These are phyloP conservation scores for Globisporangium nagaii DNA, from an alignment of 352 stramenopile species.

Conservation along the genomic window DNA sequence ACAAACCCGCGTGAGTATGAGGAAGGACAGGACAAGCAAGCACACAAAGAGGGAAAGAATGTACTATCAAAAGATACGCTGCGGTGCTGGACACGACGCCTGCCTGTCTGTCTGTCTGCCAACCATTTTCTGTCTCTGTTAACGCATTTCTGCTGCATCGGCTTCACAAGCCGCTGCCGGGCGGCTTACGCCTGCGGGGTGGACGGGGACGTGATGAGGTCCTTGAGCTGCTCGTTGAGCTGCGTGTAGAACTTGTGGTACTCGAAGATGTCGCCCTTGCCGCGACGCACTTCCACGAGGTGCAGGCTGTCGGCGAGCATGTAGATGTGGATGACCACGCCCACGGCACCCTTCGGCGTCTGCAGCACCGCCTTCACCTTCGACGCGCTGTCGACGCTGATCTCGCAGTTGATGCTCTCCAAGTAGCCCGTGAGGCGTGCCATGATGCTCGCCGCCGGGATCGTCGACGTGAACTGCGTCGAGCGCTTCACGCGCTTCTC, in stretches of 20 bases:
- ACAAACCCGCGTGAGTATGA: background rate
- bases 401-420: slow-evolving; percentile 74
- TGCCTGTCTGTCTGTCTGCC: no score
- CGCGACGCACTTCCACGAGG: slow-evolving; percentile 85
- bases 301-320: slow-evolving; percentile 81
- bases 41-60: slow-evolving; percentile 5
- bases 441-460: slow-evolving; percentile 75
- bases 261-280: slow-evolving; percentile 89
- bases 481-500: slow-evolving; percentile 82
- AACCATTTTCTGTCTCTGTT: no score
- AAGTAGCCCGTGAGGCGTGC: slow-evolving; percentile 67
- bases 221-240: slow-evolving; percentile 84
- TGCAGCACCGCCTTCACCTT: slow-evolving; percentile 85
- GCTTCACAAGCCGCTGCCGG: no score
- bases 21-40: background rate
- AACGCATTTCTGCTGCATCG: no score
- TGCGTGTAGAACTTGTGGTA: slow-evolving; percentile 90
- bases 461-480: slow-evolving; percentile 85
- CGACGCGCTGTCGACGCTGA: slow-evolving; percentile 67
- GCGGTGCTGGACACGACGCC: no score
- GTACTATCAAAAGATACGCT: slow-evolving; percentile 7
- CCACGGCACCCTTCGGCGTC: slow-evolving; percentile 84
- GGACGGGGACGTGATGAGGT: slow-evolving; percentile 64
- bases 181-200: background rate
- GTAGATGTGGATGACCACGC: slow-evolving; percentile 88